Percentiles rank a stretch among this genome's conserved stretches.
These are phyloP conservation scores for Candida germanica DNA, from an alignment of 805 yeast genomes.

Conservation along the genomic window DNA sequence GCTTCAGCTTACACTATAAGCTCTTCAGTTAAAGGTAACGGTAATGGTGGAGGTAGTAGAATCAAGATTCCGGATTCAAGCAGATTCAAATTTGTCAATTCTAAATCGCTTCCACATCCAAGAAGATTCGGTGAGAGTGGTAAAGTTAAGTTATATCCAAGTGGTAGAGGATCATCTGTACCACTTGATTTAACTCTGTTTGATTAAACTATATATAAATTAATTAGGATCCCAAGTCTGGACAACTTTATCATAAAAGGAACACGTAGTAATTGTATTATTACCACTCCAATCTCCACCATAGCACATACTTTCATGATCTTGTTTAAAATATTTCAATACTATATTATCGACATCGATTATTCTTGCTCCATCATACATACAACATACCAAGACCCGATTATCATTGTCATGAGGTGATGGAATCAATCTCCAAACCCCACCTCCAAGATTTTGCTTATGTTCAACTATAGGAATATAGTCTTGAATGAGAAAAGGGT, in stretches of 20 bases:
- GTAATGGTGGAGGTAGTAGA: constrained; percentile 15
- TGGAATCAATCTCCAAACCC: constrained; percentile 91
- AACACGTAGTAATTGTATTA: constrained; percentile 65
- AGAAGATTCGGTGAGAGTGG: constrained; percentile 63
- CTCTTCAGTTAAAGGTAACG: constrained; percentile 17
- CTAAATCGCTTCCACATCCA: constrained; percentile 79
- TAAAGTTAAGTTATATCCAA: constrained; percentile 71
- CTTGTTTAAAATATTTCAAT: constrained; percentile 50
- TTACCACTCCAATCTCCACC: constrained; percentile 85
- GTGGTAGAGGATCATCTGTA: constrained; percentile 92
- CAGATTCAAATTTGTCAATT: constrained; percentile 67
- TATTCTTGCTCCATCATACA: constrained; percentile 92
- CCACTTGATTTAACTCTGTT: constrained; percentile 61
- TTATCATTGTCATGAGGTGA: constrained; percentile 40
- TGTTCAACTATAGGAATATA: constrained; percentile 48
- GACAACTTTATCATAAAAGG: constrained; percentile 83
- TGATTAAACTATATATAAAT: constrained; percentile 7
- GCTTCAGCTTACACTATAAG: constrained; percentile 63
- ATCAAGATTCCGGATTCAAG: constrained; percentile 58
- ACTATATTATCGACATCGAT: constrained; percentile 33
- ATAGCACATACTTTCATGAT: constrained; percentile 90
- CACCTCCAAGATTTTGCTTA: constrained; percentile 71
- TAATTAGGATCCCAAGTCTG: constrained; percentile 61
- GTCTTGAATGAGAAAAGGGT: constrained; percentile 40
- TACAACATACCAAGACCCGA: constrained; percentile 75